These are phyloP conservation scores for Pseudogymnoascus sp. DNA, from an alignment of 2,329 filamentous ascomycete genomes.

Conservation along the genomic window DNA sequence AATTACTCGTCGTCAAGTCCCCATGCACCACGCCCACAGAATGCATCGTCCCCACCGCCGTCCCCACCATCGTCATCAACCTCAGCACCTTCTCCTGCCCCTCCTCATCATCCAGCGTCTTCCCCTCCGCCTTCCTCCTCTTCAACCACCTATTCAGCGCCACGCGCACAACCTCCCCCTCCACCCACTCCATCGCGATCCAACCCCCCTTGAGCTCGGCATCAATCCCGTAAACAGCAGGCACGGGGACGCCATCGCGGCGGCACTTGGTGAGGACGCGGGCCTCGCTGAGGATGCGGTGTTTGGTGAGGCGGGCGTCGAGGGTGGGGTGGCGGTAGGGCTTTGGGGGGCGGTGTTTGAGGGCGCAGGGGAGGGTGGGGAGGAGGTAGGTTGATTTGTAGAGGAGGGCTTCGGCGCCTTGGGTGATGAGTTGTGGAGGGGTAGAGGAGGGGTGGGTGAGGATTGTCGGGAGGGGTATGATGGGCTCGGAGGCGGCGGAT, in stretches of 20 bases:
- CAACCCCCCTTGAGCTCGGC: conserved; percentile 52
- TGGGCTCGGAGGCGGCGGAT: conserved; percentile 16
- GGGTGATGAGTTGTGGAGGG: conserved; percentile 66
- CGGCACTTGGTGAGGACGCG: conserved; percentile 74
- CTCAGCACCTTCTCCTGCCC: conserved; percentile 34
- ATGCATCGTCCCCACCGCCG: conserved; percentile 70
- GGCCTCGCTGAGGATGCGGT: conserved; percentile 83
- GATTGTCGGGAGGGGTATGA: conserved; percentile 50
- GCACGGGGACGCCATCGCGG: conserved; percentile 73
- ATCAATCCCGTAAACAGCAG: conserved; percentile 67
- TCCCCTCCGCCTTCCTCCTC: conserved; percentile 25
- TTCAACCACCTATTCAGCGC: conserved; percentile 63
- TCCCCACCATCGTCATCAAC: conserved; percentile 65
- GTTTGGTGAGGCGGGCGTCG: conserved; percentile 77
- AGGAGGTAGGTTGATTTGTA: conserved; percentile 79
- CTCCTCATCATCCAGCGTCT: conserved; percentile 15
- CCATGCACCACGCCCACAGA: conserved; percentile 83
- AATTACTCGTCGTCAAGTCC: conserved; percentile 93
- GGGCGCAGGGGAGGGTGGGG: conserved; percentile 60
- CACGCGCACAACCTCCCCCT: conserved; percentile 62
- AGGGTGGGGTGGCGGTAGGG: conserved; percentile 86
- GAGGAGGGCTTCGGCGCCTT: conserved; percentile 92
- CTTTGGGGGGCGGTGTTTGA: conserved; percentile 89
- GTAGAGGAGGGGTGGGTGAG: conserved; percentile 55
- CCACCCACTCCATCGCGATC: conserved; percentile 80